These are phyloP conservation scores for Alternaria triticina DNA, from an alignment of 2,329 filamentous ascomycete species.

Conservation along the genomic window DNA sequence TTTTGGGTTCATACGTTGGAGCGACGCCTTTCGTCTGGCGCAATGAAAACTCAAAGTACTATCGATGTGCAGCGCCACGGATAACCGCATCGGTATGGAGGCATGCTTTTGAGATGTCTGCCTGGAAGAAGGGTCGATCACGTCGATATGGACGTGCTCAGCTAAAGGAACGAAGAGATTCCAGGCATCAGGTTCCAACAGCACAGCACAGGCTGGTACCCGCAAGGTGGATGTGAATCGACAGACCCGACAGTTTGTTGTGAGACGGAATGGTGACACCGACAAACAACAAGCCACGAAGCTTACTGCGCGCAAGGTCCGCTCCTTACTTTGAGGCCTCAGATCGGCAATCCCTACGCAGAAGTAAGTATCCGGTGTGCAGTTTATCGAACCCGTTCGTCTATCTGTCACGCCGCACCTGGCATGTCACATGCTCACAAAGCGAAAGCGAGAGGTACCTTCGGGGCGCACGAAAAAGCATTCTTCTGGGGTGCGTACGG, in stretches of 20 bases:
- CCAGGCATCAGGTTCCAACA: conserved; percentile 14
- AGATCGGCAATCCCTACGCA: conserved; percentile 17
- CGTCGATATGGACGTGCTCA: conserved; percentile 1
- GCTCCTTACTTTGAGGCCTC: conserved; percentile 15
- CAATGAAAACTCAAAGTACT: background rate
- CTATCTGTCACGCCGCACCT: conserved; percentile 4
- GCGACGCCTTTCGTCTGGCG: background rate
- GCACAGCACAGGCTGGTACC: conserved; percentile 18
- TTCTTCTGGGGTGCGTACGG: conserved; percentile 9
- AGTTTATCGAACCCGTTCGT: conserved; percentile 9
- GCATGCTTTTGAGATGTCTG: conserved; percentile 1
- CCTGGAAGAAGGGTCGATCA: conserved; percentile 1
- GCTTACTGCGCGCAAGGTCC: conserved; percentile 19
- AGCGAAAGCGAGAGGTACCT: background rate
- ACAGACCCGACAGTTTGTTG: conserved; percentile 15
- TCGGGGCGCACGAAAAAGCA: conserved; percentile 16
- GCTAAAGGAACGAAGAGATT: conserved; percentile 7
- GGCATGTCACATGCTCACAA: conserved; percentile 8
- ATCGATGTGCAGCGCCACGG: background rate
- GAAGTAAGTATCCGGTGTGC: conserved; percentile 7
- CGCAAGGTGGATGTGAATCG: conserved; percentile 10
- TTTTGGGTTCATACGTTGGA: conserved; percentile 4
- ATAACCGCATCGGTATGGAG: conserved; percentile 7
- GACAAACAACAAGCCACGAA: conserved; percentile 23
- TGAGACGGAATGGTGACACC: conserved; percentile 20